Evolutionary conservation across 345 rosid species (phyloP).

Genomic region (Fremontodendron californicum): DNA sequence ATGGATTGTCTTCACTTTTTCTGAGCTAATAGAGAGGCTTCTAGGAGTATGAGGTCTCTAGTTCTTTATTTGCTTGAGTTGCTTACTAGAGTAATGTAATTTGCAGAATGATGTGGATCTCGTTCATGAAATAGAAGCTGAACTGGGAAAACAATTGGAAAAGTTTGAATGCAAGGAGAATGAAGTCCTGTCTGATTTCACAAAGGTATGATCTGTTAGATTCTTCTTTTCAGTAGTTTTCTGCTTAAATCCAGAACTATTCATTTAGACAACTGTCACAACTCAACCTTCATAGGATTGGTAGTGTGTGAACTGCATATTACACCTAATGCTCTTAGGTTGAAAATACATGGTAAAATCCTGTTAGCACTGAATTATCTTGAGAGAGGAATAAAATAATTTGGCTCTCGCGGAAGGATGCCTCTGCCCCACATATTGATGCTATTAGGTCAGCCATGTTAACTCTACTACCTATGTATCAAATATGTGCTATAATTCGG

Average conservation of each 20-base stretch:
- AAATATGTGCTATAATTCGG: no score
- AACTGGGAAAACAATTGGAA: conserved; percentile 63
- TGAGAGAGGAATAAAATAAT: not conserved
- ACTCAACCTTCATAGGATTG: not conserved
- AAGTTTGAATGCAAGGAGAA: conserved; percentile 63
- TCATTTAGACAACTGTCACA: not conserved
- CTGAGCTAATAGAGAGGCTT: not conserved
- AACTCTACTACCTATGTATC: not conserved
- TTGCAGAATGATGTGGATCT: conserved; percentile 75
- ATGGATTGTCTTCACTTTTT: not conserved
- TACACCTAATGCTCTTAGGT: conserved; percentile 5
- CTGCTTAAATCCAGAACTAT: not conserved
- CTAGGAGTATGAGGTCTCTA: not conserved
- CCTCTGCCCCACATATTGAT: not conserved
- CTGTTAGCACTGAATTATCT: not conserved
- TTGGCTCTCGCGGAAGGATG: not conserved
- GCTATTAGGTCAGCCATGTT: not conserved
- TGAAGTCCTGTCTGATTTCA: conserved; percentile 68
- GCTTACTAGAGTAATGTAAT: conserved; percentile 21
- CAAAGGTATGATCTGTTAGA: conserved; percentile 41
- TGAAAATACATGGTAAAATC: not conserved
- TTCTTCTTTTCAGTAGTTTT: not conserved
- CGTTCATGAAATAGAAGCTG: conserved; percentile 74
- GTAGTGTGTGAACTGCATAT: not conserved
- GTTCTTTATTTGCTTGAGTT: not conserved